Evolutionary conservation across 495 filamentous ascomycete species (phyloP), one percentile per base, ranked within the genome.

Genomic region (Delitschia confertaspora): DNA sequence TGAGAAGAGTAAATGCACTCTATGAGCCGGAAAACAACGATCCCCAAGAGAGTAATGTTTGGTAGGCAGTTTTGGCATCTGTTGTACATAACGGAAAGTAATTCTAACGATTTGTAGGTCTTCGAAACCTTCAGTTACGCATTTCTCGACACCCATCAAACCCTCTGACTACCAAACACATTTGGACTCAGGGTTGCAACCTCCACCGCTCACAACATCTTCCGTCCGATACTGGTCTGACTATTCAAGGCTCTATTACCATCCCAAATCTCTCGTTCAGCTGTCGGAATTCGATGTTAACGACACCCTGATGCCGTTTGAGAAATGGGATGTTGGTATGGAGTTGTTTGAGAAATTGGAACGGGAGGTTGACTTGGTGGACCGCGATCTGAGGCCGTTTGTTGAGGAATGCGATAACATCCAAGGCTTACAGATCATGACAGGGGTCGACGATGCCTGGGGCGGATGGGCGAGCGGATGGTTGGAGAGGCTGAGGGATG

Each of bases 191-290:
- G 85, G 83, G 19, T 61, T 77, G 32, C 49, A 68, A 2, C 79
- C 83, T 1, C 66, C 77, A 1, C 65, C 66, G 13, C 72, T 94
- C 11, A 81, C 70, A 2, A 71, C 81, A 0, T 68, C 75, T 22
- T 73, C 78, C 2, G 82, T 96, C 14, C 80, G 85, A 22, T 96
- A 86, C 67, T 98, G 93, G 88, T 93, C 87, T 10, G 91, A 98
- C 63, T 96, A 84, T 64, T 88, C 83, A 49, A 76, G 85, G 20
- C 71, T 93, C 10, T 96, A 79, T 64, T 96, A 85, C 60, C 88
- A 99, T 59, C 91, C 91, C 2, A 78, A 79, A 27, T 95, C 88
- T 3, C 74, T 93, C 26, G 70, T 94, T 6, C 55, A 52, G 18
- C 47, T 58, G 8, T 82, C 82, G 54, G 86, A 94, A 49, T 91